Evolutionary conservation across 2,329 filamentous ascomycete species (phyloP).

Genomic region (Aspergillus sp.): DNA sequence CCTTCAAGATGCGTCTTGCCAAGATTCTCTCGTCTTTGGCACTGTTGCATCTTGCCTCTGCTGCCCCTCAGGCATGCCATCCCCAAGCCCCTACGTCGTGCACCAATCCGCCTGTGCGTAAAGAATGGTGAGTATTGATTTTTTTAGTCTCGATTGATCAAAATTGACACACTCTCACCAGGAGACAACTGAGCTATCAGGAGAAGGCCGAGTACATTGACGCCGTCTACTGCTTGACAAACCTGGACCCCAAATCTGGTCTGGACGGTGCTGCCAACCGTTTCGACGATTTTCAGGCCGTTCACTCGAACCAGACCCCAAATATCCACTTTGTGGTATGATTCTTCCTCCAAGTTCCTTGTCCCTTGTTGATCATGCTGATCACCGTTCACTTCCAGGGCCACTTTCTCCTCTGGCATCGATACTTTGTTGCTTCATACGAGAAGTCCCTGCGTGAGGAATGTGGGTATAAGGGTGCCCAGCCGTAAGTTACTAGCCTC

Average conservation of each 20-base stretch:
- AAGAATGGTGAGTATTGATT: constrained; percentile 17
- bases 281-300: constrained; percentile 19
- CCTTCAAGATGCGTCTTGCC: constrained; percentile 11
- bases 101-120: constrained; percentile 15
- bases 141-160: background rate
- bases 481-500: constrained; percentile 33
- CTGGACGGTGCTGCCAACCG: constrained; percentile 11
- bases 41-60: constrained; percentile 6
- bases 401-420: constrained; percentile 45
- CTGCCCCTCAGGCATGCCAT: background rate
- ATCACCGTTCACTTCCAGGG: constrained; percentile 13
- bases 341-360: no score
- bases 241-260: constrained; percentile 11
- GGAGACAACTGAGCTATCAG: constrained; percentile 8
- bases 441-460: constrained; percentile 42
- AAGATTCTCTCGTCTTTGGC: constrained; percentile 8
- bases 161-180: background rate
- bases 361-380: constrained; percentile 3
- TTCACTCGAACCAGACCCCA: constrained; percentile 16
- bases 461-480: constrained; percentile 45
- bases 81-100: constrained; percentile 1
- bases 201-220: constrained; percentile 13
- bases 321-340: constrained; percentile 18
- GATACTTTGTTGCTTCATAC: constrained; percentile 42
- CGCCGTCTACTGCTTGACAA: constrained; percentile 16